Base-by-base conservation (phyloP, 2,329 filamentous ascomycete species). In the Coleophoma eucalyptorum region DNA sequence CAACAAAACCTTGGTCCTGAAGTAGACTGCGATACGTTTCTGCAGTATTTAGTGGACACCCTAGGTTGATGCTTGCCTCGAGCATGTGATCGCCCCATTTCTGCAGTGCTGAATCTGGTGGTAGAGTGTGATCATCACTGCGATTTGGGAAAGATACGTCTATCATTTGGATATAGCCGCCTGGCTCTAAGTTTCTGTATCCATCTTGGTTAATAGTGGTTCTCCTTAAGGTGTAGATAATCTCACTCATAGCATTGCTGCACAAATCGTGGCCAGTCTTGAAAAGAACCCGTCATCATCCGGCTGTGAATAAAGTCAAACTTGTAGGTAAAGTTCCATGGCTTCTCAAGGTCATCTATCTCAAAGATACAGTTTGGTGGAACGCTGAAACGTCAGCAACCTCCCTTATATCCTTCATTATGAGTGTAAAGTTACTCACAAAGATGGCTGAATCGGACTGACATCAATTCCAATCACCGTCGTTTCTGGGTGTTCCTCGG, bases 351-450 rank as follows among this genome's bases (percentile, higher is more conserved):
- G 58, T 87, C 82, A 59, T 86, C 83, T 43, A 86, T 75, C 45
- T 83, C 73, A 57, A 86, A 86, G 48, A 76, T 72, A 55, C 81
- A 77, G 57, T 86, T 86, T 33, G 72, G 69, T 1, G 81, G 80
- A 6, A 83, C 74, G 64, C 35, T 42, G 20, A 18, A 34, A 37
- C 74, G 3, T 26, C 5, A 26, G 26, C 26, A 26, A 5, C 4
- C 26, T 6, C 72, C 11, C 69, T 70, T 41, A 4, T 6, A 32
- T 7, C 20, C 7, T 7, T 20, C 43, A 33, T 15, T 3, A 16
- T 18, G 21, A 43, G 19, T 43, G 34, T 7, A 43, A 19, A 5
- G 16, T 16, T 26, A 40, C 48, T n/a, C 31, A 50, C 49, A 46
- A 75, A n/a, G 69, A 69, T 44, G 62, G 59, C 42, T 63, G 59